phyloP scores from a whole-genome alignment of 2,329 filamentous ascomycete species.

The Botrytis hyacinthi region DNA sequence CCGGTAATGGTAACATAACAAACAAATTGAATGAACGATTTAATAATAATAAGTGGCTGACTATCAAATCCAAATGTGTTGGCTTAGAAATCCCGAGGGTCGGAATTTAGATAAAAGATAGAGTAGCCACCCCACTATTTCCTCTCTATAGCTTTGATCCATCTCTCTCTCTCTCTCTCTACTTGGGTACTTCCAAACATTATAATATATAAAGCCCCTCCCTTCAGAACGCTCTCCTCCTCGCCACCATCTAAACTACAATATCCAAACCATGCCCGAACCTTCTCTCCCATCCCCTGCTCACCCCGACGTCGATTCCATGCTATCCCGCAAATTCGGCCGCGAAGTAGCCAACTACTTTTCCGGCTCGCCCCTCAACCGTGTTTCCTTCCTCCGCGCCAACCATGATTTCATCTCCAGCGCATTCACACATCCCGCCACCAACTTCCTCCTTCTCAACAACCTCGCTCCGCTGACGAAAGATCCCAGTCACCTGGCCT shows the following conservation, averaged over 20 bases:
- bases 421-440: conserved; percentile 63
- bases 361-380: conserved; percentile 73
- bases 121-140: conserved; percentile 10
- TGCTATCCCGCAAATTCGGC: conserved; percentile 75
- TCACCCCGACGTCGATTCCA: conserved; percentile 42
- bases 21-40: not conserved
- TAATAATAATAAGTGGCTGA: not conserved
- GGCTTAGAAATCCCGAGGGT: conserved; percentile 13
- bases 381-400: conserved; percentile 72
- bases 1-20: not conserved
- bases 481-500: conserved; percentile 61
- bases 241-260: not conserved
- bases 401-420: conserved; percentile 68
- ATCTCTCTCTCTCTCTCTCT: not conserved
- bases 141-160: not conserved
- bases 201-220: not conserved
- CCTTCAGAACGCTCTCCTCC: not conserved
- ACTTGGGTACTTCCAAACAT: not conserved
- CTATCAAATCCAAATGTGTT: not conserved
- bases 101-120: conserved; percentile 5
- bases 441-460: conserved; percentile 76
- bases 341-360: conserved; percentile 83
- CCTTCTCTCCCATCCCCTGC: conserved; percentile 38
- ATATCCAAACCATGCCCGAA: conserved; percentile 31
- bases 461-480: conserved; percentile 69